Evolutionary conservation across 441 rosid genomes (phyloP).

Genomic region (Eruca vesicaria): DNA sequence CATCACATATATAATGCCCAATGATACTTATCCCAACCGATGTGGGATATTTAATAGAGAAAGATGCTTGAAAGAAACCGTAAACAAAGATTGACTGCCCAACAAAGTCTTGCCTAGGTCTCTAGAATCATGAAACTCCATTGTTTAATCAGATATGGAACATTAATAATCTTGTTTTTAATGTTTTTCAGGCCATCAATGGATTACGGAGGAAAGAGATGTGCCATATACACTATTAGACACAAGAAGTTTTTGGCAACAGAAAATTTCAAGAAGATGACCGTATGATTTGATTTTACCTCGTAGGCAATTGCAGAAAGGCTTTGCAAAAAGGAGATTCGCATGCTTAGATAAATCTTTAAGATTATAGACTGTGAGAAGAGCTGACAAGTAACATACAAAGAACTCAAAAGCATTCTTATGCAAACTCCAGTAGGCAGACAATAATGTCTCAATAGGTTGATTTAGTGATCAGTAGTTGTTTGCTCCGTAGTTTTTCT

Average conservation of each 20-base stretch:
- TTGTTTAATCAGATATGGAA: background rate
- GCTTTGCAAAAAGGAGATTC: conserved; percentile 54
- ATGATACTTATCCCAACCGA: no score
- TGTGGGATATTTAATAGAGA: no score
- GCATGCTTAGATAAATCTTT: conserved; percentile 43
- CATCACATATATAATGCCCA: no score
- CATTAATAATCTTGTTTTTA: conserved; percentile 5
- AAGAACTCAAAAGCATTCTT: conserved; percentile 49
- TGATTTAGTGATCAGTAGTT: background rate
- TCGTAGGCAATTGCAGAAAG: conserved; percentile 48
- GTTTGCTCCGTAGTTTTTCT: background rate
- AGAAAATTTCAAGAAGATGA: background rate
- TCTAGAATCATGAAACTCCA: background rate
- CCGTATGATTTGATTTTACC: background rate
- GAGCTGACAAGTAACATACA: conserved; percentile 45
- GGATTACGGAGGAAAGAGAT: no score
- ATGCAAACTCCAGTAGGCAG: conserved; percentile 37
- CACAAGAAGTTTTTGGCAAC: conserved; percentile 2
- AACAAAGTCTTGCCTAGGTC: conserved; percentile 60
- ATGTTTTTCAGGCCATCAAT: background rate
- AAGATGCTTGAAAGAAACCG: conserved; percentile 61
- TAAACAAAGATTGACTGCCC: conserved; percentile 50
- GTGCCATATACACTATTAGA: no score
- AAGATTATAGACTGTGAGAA: conserved; percentile 45
- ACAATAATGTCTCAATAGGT: background rate